Evolutionary conservation across 2,329 filamentous ascomycete species (phyloP), one percentile per base, ranked within the genome.

Genomic region (Neurospora sp.): DNA sequence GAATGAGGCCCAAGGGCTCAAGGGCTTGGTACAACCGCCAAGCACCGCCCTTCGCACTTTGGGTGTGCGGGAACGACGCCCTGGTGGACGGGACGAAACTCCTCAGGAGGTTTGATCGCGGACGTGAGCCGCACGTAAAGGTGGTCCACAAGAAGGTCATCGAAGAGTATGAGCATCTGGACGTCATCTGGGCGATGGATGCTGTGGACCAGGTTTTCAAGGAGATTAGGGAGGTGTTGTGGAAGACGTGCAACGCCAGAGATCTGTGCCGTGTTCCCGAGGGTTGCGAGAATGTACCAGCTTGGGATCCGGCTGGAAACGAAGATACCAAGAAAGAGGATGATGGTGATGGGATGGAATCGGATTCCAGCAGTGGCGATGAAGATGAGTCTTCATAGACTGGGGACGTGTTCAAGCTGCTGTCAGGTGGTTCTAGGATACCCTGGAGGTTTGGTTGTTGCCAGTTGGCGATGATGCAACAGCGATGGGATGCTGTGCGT

Each of bases 131-230:
- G 1, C 84, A 92, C 76, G 92, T 96, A 8, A 83, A 86, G 46
- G 82, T 97, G 5, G 92, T 97, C 4, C 92, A 97, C 80, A 86
- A 87, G 72, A 96, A 92, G 77, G 83, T 96, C 28, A 91, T 97
- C 62, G 88, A 92, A 2, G 92, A 91, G 66, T 97, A 97, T 78
- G 95, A 97, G 81, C 95, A 98, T 80, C 85, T 98, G 4, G 95
- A 97, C 80, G 92, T 97, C 1, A 88, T 98, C 43, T 97, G 95
- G 95, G 93, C 94, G 0, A 92, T 97, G 84, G 93, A 97, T 77
- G 88, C 89, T 0, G 88, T 93, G 17, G 89, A 95, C 66, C 87
- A 95, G 78, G 92, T 97, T 0, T 96, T 94, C 5, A 85, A 83
- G 70, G 94, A 97, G 80, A 83, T 97, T 0, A 86, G 89, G 38